Evolutionary conservation across 495 filamentous ascomycete species (phyloP), one percentile per base, ranked within the genome.

Genomic region (Geopyxis carbonaria): DNA sequence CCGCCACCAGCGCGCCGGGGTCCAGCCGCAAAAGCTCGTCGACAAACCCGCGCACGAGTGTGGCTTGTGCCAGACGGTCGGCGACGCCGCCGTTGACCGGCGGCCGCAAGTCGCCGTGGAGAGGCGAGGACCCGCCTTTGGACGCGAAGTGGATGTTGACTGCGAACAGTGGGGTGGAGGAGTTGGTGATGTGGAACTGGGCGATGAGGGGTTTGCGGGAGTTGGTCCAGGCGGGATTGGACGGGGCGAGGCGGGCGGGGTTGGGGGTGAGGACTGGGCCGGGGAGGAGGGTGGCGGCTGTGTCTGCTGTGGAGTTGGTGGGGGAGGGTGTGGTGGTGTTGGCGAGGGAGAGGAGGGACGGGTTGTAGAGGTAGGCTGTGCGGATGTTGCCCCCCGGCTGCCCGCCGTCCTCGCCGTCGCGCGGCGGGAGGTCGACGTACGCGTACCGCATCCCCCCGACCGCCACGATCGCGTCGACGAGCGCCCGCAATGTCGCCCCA

Each of bases 361-460:
- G 61, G 9, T 69, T 63, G 60, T 72, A 77, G 7, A 77, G 57
- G 56, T 72, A 77, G 3, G 69, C 72, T 6, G 61, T 59, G 18
- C 73, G 70, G 61, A 77, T 76, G 51, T 77, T 76, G n/a, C 71
- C 69, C 22, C 72, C 72, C 0, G 69, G 72, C 16, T 62, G 49
- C 23, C 73, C 73, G 44, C 73, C 73, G 49, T 75, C 66, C 33
- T 55, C 32, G 50, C 60, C 57, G 49, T 69, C 42, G 14, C 59
- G 38, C 2, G 71, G 68, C 33, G 47, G 58, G 40, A 76, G 60
- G 38, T 67, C 61, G 28, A 57, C 56, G 45, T 60, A 74, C 33
- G 51, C 47, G 49, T 69, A 77, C 19, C 22, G 35, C 21, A 59
- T 55, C 11, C 55, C 56, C 32, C 60, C 60, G 22, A 59, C 47